Evolutionary conservation across 2,329 filamentous ascomycete genomes (phyloP).

Genomic region (Chalaropsis ovoidea): DNA sequence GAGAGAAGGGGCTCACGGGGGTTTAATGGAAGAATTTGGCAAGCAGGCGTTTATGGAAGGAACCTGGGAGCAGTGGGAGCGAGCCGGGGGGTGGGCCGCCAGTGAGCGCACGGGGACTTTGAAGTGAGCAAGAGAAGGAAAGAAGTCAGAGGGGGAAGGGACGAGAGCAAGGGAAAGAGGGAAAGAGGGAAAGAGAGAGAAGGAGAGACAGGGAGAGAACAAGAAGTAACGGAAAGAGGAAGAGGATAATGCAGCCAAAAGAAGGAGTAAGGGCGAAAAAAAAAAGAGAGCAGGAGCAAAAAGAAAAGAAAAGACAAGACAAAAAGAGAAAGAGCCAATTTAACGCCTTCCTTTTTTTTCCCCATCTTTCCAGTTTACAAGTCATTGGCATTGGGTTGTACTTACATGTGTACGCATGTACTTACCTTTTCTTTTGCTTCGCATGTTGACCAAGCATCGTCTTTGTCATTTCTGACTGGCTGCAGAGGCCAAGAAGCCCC

Average conservation of each 20-base stretch:
- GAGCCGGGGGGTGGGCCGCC: slow-evolving; percentile 15
- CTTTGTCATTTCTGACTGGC: background rate
- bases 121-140: background rate
- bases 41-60: slow-evolving; percentile 10
- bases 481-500: background rate
- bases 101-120: slow-evolving; percentile 19
- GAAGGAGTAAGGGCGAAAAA: slow-evolving; percentile 5
- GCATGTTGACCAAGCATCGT: background rate
- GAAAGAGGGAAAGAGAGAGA: background rate
- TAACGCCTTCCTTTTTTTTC: background rate
- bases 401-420: background rate
- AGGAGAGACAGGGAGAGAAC: slow-evolving; percentile 11
- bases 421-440: background rate
- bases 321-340: background rate
- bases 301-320: background rate
- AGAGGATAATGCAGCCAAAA: background rate
- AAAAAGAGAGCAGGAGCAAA: background rate
- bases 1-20: slow-evolving; percentile 22
- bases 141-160: background rate
- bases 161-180: slow-evolving; percentile 1
- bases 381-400: background rate
- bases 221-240: background rate
- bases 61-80: background rate
- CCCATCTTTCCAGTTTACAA: background rate
- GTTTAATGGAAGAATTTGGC: slow-evolving; percentile 21